Percentiles rank a stretch among this genome's conserved stretches.
Evolutionary conservation across 129 eudicot species (phyloP).

Genomic region (Flaveria bidentis): DNA sequence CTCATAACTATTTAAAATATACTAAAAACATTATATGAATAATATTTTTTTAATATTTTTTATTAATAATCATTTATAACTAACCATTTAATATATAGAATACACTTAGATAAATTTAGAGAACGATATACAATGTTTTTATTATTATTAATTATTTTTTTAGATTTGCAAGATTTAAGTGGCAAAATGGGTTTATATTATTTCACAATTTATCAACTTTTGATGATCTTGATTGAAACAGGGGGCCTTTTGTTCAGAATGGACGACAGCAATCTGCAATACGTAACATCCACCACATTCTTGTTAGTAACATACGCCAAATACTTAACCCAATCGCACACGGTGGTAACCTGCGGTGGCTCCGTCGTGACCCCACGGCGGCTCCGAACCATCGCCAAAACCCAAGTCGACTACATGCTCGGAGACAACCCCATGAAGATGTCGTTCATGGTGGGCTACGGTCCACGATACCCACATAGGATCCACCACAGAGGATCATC

Average conservation of each 20-base stretch:
- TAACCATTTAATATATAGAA: too few species aligned
- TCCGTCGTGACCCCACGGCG: slow-evolving; percentile 40
- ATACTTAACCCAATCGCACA: slow-evolving; percentile 26
- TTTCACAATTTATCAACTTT: too few species aligned
- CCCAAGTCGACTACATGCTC: slow-evolving; percentile 53
- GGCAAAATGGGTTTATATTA: too few species aligned
- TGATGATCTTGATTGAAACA: neutral
- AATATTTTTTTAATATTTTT: too few species aligned
- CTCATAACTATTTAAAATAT: too few species aligned
- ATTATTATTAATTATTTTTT: too few species aligned
- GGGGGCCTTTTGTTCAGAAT: slow-evolving; percentile 57
- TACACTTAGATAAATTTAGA: too few species aligned
- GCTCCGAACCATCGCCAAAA: slow-evolving; percentile 43
- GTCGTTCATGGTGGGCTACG: slow-evolving; percentile 71
- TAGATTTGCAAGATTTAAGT: too few species aligned
- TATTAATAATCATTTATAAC: too few species aligned
- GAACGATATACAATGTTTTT: too few species aligned
- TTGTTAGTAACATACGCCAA: slow-evolving; percentile 50
- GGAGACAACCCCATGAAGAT: slow-evolving; percentile 49
- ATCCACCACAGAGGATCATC: slow-evolving; percentile 61
- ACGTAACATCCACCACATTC: slow-evolving; percentile 42
- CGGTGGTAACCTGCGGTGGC: slow-evolving; percentile 46
- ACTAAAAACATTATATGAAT: too few species aligned
- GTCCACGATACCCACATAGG: slow-evolving; percentile 45
- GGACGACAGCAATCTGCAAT: slow-evolving; percentile 45